A percentile compares a stretch with the other conserved stretches of the same genome.
phyloP scores from a whole-genome alignment of 2,329 filamentous ascomycete genomes.

The Trichothecium sympodiale region DNA sequence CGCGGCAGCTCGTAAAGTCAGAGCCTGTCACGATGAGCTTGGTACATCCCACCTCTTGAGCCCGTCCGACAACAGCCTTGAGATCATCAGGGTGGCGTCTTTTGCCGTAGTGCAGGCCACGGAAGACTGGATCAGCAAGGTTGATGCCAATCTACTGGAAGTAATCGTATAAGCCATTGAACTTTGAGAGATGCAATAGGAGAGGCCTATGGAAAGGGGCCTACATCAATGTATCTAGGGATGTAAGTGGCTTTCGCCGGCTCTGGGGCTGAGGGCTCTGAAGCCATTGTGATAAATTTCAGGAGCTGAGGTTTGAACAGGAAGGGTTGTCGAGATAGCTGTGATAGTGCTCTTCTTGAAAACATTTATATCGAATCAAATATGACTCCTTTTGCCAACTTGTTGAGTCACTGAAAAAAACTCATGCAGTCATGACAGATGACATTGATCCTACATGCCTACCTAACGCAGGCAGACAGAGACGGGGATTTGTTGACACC shows the following conservation, averaged over 20 bases:
- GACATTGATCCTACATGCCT: too few species aligned
- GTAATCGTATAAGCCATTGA: conserved; percentile 2
- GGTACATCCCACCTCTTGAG: conserved; percentile 64
- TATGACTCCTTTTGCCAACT: too few species aligned
- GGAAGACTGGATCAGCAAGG: conserved; percentile 83
- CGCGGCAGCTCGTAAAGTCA: conserved; percentile 64
- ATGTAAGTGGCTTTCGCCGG: conserved; percentile 13
- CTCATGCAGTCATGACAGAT: too few species aligned
- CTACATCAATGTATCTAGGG: conserved; percentile 53
- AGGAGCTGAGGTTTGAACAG: background rate
- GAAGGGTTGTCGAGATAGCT: conserved; percentile 1
- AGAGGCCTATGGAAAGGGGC: conserved; percentile 8
- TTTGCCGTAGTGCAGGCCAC: conserved; percentile 73
- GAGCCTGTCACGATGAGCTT: conserved; percentile 94
- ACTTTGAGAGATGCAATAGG: conserved; percentile 2
- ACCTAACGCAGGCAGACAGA: too few species aligned
- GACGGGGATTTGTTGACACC: too few species aligned
- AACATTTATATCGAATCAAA: too few species aligned
- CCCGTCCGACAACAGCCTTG: conserved; percentile 65
- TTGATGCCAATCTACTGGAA: conserved; percentile 74
- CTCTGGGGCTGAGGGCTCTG: conserved; percentile 9
- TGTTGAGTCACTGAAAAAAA: too few species aligned
- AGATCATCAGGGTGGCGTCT: conserved; percentile 65
- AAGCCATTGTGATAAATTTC: conserved; percentile 14
- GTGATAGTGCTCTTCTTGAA: background rate